These are phyloP conservation scores for Scolecobasidium constrictum DNA, from an alignment of 2,329 filamentous ascomycete genomes.

Conservation along the genomic window DNA sequence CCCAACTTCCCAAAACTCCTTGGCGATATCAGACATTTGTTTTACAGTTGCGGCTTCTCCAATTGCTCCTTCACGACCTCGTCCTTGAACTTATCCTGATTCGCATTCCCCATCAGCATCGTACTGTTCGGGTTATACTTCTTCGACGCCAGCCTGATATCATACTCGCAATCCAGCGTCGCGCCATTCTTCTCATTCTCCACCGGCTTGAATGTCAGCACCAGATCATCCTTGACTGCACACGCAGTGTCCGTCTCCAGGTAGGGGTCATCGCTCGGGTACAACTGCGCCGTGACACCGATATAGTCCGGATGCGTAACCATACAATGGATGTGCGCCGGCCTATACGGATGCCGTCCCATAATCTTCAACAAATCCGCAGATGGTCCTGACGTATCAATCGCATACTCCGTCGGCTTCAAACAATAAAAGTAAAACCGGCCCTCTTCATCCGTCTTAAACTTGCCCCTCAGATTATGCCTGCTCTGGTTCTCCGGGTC, in stretches of 20 bases:
- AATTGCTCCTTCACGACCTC: too few species aligned
- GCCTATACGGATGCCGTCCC: conserved; percentile 49
- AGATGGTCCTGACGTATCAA: conserved; percentile 36
- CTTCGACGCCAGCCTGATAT: background rate
- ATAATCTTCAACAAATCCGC: conserved; percentile 41
- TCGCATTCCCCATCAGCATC: too few species aligned
- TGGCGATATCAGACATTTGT: too few species aligned
- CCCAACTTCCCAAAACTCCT: too few species aligned
- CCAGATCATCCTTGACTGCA: conserved; percentile 49
- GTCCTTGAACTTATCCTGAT: too few species aligned
- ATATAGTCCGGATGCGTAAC: conserved; percentile 44
- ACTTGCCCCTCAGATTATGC: conserved; percentile 70
- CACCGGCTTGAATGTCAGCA: conserved; percentile 46
- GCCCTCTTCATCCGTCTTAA: conserved; percentile 58
- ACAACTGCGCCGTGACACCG: conserved; percentile 47
- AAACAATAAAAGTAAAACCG: conserved; percentile 66
- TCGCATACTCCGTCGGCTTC: conserved; percentile 61
- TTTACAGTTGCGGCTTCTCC: too few species aligned
- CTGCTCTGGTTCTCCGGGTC: conserved; percentile 59
- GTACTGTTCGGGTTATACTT: too few species aligned
- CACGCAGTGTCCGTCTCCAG: conserved; percentile 49
- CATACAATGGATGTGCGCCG: conserved; percentile 51
- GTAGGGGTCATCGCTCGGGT: conserved; percentile 47
- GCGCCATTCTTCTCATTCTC: conserved; percentile 28
- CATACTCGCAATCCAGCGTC: background rate